phyloP scores from a whole-genome alignment of 192 early-diverging fungal genomes.

The Gryganskiella cystojenkinii region DNA sequence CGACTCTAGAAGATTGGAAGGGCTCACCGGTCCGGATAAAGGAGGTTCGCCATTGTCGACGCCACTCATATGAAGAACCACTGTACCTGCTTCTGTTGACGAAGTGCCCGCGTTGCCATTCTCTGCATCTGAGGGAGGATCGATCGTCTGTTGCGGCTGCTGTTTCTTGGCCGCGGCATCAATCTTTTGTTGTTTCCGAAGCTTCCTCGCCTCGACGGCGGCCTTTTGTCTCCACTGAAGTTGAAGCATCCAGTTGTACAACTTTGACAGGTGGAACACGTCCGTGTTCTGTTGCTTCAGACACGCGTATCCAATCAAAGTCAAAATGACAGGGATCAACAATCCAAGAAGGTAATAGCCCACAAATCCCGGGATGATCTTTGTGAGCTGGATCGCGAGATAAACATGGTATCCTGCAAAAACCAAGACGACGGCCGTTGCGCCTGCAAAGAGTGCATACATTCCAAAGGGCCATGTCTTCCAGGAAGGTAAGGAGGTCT shows the following conservation, averaged over 20 bases:
- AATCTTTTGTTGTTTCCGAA: conserved; percentile 15
- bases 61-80: conserved; percentile 15
- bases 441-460: conserved; percentile 70
- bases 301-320: conserved; percentile 39
- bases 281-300: conserved; percentile 59
- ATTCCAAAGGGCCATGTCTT: conserved; percentile 72
- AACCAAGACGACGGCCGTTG: conserved; percentile 62
- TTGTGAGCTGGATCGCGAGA: conserved; percentile 38
- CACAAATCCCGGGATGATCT: conserved; percentile 47
- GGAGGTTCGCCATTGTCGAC: conserved; percentile 1
- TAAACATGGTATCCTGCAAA: conserved; percentile 73
- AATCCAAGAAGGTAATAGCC: conserved; percentile 60
- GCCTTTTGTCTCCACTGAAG: conserved; percentile 16
- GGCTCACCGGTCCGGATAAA: no score
- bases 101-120: neutral
- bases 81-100: conserved; percentile 39
- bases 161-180: conserved; percentile 9
- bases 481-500: conserved; percentile 70
- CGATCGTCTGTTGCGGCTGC: conserved; percentile 15
- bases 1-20: no score
- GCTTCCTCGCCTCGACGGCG: conserved; percentile 3
- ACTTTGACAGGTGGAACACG: conserved; percentile 23
- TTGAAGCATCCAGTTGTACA: conserved; percentile 26
- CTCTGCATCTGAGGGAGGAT: neutral
- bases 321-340: conserved; percentile 54